Evolutionary conservation across 768 basidiomycete genomes (phyloP), one percentile per base, ranked within the genome.

Genomic region (Lyophyllum decastes): DNA sequence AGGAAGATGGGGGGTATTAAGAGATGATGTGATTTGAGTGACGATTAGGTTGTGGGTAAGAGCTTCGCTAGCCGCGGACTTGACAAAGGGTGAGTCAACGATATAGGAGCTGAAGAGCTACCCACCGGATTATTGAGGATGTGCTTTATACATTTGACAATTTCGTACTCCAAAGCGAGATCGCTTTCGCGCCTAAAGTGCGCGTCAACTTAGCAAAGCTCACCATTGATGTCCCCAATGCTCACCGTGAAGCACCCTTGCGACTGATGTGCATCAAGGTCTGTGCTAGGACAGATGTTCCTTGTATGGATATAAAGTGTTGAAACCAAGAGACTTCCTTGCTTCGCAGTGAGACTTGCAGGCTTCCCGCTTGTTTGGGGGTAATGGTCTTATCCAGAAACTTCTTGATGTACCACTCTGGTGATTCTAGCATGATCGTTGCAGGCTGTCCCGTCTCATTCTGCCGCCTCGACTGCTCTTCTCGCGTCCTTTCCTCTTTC

Each of bases 351-450:
- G 82, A 97, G 26, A 89, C 90, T 64, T 80, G 80, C 46, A 98
- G 76, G 55, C 89, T 86, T 21, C 81, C 78, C 10, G 92, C 90
- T 61, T 94, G 87, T 72, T 92, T 91, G 41, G 86, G 74, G 1
- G 88, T 94, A 49, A 97, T 86, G 1, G 90, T 90, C 58, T 86
- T 85, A 67, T 95, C 90, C 67, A 98, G 78, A 69, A 97, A 93
- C 72, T 89, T 93, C 71, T 88, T 85, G 61, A 98, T 85, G 68
- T 94, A 98, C 90, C 90, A 97, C 70, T 97, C 91, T 1, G 95
- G 94, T 9, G 90, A 85, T 60, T 89, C 88, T 54, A 86, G 83
- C 21, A 83, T 72, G 21, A 84, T 80, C 21, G 79, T 70, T 6
- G 75, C 72, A 7, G 83, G 63, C 54, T 84, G 83, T 6, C 87